Base-by-base conservation (phyloP, 805 yeast species). In the Teunomyces stri region DNA sequence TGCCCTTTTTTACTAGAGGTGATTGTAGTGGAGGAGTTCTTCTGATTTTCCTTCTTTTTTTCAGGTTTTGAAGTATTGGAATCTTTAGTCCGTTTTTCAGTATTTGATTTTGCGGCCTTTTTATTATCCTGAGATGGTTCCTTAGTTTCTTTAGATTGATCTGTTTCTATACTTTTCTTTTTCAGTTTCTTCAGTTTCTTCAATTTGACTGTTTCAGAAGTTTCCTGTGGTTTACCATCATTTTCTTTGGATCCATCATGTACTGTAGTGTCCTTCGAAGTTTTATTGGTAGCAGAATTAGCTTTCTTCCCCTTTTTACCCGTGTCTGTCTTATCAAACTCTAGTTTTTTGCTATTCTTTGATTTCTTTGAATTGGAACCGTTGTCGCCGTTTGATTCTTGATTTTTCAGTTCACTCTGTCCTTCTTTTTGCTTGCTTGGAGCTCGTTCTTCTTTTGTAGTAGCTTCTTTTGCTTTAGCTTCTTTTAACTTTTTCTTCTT, bases 241-340 rank as follows among this genome's bases (percentile, higher is more conserved):
- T 15, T 16, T 21, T 16, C 30, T 21, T 22, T 16, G 40, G 12
- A n/a, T 16, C 5, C 6, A n/a, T 7, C 12, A 10, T 16, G 20
- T 7, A 30, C 22, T 18, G 22, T 12, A 16, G 12, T 18, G 3
- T 37, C 40, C 12, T 22, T 22, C 12, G 28, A n/a, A 37, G 29
- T 16, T 9, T 13, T 5, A 5, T 40, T 31, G 28, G 41, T 41
- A 6, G 33, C 18, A 22, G 46, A 46, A 35, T 46, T 40, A 30
- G 44, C 38, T 44, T 52, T 33, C 16, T 38, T 12, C 4, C 21
- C 46, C 41, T 45, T 48, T 41, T 41, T 50, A 30, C 52, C 53
- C 27, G 43, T 46, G 29, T 51, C 54, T 40, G 40, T 42, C 28
- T 45, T 43, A 15, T 22, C 41, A 12, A 42, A 22, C 11, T 48